Percentiles rank a stretch among this genome's conserved stretches.
phyloP scores from a whole-genome alignment of 148 eudicot genomes.

The Mesembryanthemum crystallinum region DNA sequence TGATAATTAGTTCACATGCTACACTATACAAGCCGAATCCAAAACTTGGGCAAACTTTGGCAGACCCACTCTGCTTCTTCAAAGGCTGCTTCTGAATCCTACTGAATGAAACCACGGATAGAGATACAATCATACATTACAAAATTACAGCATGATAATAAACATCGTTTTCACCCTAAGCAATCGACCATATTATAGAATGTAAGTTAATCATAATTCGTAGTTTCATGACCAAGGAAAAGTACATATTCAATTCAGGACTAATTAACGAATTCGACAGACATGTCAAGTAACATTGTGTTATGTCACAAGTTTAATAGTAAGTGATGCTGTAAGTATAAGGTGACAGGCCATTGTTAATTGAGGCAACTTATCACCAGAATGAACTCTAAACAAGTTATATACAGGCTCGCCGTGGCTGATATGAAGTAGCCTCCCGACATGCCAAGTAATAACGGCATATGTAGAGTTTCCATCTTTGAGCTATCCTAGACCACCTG shows the following conservation, averaged over 20 bases:
- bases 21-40: no score
- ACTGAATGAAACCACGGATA: not conserved
- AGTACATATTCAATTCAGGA: not conserved
- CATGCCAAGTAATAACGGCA: not conserved
- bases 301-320: not conserved
- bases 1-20: no score
- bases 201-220: not conserved
- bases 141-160: no score
- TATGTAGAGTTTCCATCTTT: not conserved
- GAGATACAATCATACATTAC: not conserved
- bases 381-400: constrained; percentile 2
- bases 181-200: not conserved
- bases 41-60: no score
- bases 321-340: not conserved
- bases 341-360: not conserved
- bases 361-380: constrained; percentile 10
- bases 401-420: constrained; percentile 5
- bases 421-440: not conserved
- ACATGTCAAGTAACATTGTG: not conserved
- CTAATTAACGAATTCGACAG: not conserved
- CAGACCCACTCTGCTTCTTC: no score
- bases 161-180: not conserved
- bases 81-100: no score
- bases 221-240: not conserved
- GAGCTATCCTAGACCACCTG: not conserved